Percentiles rank a stretch among this genome's conserved stretches.
Evolutionary conservation across 805 yeast genomes (phyloP).

Genomic region (Kodamaea nitidulidarum): DNA sequence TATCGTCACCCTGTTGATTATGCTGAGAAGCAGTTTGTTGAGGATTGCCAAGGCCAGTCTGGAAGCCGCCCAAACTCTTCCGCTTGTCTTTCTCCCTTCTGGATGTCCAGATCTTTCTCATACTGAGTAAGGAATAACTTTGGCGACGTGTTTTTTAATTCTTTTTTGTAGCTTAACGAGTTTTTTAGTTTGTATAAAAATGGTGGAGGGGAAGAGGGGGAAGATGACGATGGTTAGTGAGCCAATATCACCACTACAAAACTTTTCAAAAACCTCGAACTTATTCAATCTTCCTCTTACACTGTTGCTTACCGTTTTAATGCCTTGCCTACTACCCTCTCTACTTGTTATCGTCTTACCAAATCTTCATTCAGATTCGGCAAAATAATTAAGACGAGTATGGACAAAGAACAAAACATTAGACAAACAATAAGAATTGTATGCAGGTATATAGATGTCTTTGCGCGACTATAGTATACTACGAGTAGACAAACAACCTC

Average conservation of each 20-base stretch:
- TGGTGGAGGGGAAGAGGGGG: neutral
- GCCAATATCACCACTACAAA: too few species aligned
- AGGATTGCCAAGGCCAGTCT: neutral
- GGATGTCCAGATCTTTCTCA: slow-evolving; percentile 28
- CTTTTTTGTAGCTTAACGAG: slow-evolving; percentile 3
- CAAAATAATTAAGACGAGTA: slow-evolving; percentile 2
- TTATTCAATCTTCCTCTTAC: too few species aligned
- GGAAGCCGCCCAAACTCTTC: slow-evolving; percentile 14
- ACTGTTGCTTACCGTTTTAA: too few species aligned
- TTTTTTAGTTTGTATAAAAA: neutral
- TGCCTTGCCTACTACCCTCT: neutral
- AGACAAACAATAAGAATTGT: neutral
- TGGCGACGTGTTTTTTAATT: slow-evolving; percentile 5
- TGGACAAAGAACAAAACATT: neutral
- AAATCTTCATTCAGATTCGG: neutral
- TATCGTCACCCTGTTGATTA: neutral
- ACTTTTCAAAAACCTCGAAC: too few species aligned
- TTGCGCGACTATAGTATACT: too few species aligned
- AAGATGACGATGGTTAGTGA: too few species aligned
- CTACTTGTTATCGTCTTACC: neutral
- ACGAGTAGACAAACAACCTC: too few species aligned
- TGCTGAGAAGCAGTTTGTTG: neutral
- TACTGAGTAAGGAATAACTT: slow-evolving; percentile 7
- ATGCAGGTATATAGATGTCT: too few species aligned
- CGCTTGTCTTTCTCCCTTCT: slow-evolving; percentile 26